Evolutionary conservation across 805 yeast species (phyloP), one percentile per base, ranked within the genome.

Genomic region (Schizosaccharomyces octosporus): DNA sequence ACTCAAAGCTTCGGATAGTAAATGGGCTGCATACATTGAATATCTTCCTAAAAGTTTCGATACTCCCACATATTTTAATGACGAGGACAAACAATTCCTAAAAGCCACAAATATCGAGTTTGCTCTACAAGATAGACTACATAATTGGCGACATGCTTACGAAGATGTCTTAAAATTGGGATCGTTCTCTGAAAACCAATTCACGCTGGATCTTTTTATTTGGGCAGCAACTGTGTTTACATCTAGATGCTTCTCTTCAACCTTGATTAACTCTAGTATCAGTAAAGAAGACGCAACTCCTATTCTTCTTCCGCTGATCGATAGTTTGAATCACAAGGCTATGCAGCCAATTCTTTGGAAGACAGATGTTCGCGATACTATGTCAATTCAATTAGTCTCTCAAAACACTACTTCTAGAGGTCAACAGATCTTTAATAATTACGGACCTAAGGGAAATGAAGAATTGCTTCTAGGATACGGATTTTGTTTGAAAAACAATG

Each of bases 361-460:
- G 1, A 67, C 64, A 5, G 58, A 62, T 51, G n/a, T 29, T 51
- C 31, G 27, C 4, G 65, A 64, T 19, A 66, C 61, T 39, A 27
- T 27, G 57, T 48, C 62, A 58, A 48, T 69, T 48, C 55, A 64
- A 6, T 55, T 65, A 21, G 59, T 62, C 9, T 69, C 79, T 0
- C 72, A 74, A 21, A 69, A 73, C 3, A 55, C 62, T 6, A 39
- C 60, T 66, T n/a, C 62, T 2, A 64, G 64, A 1, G 78, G 78
- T 1, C 69, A 71, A 1, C 84, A 87, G 68, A 64, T 89, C 0
- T 85, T 72, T 71, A 88, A 88, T 69, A 85, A 86, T 70, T 88
- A 89, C 70, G 97, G 96, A 1, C 81, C 85, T 61, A 88, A 87
- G 70, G 84, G 93, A 0, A 88, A 87, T 67, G 94, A 85, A 64